Conservation (phyloP, 805 yeast species). For the Saccharomyces eubayanus region DNA sequence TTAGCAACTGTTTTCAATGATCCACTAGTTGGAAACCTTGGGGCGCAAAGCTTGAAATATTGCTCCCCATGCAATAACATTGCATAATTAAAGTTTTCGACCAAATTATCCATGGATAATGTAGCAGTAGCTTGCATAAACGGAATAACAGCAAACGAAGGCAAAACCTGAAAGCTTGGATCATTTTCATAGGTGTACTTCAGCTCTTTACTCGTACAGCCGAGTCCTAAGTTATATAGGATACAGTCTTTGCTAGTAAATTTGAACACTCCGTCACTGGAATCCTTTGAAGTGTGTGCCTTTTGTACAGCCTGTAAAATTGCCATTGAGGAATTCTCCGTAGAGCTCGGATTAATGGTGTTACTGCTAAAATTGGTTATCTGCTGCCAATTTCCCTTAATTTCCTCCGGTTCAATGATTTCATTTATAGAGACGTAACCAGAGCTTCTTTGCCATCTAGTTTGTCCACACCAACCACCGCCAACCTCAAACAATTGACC, state of each 20-base stretch:
- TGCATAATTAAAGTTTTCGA: slow-evolving; percentile 83
- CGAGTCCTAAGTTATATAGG: slow-evolving; percentile 82
- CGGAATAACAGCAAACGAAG: slow-evolving; percentile 86
- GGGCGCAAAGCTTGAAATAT: slow-evolving; percentile 55
- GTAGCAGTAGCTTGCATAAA: slow-evolving; percentile 57
- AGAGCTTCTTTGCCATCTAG: slow-evolving; percentile 89
- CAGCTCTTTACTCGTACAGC: slow-evolving; percentile 71
- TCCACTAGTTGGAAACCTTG: slow-evolving; percentile 63
- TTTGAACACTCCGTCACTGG: slow-evolving; percentile 32
- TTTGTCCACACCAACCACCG: slow-evolving; percentile 92
- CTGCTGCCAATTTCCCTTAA: slow-evolving; percentile 57
- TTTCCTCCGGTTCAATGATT: slow-evolving; percentile 53
- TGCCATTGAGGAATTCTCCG: slow-evolving; percentile 74
- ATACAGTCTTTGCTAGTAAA: slow-evolving; percentile 66
- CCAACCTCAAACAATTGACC: slow-evolving; percentile 90
- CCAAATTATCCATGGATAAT: slow-evolving; percentile 48
- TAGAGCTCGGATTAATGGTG: slow-evolving; percentile 41
- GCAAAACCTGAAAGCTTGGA: slow-evolving; percentile 73
- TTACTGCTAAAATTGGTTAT: slow-evolving; percentile 56
- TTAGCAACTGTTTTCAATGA: slow-evolving; percentile 48
- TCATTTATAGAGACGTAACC: slow-evolving; percentile 58
- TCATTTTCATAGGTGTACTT: slow-evolving; percentile 72
- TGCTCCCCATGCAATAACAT: slow-evolving; percentile 92
- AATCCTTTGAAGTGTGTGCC: slow-evolving; percentile 32
- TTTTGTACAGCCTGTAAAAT: slow-evolving; percentile 55